Conservation (phyloP, 1,284 basidiomycete genomes). For the Moniliella sp. region DNA sequence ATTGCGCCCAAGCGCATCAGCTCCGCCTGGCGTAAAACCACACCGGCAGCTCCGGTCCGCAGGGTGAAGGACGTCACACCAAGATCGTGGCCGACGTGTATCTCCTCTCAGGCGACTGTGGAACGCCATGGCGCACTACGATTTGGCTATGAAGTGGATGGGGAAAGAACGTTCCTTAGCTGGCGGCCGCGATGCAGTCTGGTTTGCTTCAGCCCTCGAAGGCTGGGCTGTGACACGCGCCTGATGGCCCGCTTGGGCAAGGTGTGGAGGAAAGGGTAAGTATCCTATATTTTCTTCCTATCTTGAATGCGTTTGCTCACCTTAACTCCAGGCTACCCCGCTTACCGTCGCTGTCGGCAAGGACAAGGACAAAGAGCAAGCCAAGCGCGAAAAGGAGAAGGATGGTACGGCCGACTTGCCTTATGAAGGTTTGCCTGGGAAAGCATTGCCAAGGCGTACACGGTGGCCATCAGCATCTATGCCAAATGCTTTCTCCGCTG, state of each 20-base stretch:
- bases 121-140: slow-evolving; percentile 21
- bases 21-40: neutral
- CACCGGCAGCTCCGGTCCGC: slow-evolving; percentile 7
- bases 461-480: slow-evolving; percentile 23
- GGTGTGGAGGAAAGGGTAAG: slow-evolving; percentile 14
- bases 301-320: neutral
- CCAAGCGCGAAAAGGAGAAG: slow-evolving; percentile 13
- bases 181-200: slow-evolving; percentile 29
- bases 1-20: too few species aligned
- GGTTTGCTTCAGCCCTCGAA: slow-evolving; percentile 29
- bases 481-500: slow-evolving; percentile 28
- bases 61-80: slow-evolving; percentile 12
- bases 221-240: slow-evolving; percentile 25
- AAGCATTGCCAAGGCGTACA: slow-evolving; percentile 27
- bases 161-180: slow-evolving; percentile 27
- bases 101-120: slow-evolving; percentile 25
- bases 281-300: neutral
- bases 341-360: slow-evolving; percentile 6
- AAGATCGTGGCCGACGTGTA: slow-evolving; percentile 23
- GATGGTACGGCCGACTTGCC: slow-evolving; percentile 5
- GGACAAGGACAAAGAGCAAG: slow-evolving; percentile 12
- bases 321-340: too few species aligned
- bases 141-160: slow-evolving; percentile 8
- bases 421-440: slow-evolving; percentile 15
- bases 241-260: slow-evolving; percentile 23